A percentile compares a stretch with the other conserved stretches of the same genome.
Evolutionary conservation across 2,329 filamentous ascomycete genomes (phyloP).

Genomic region (Sphaerulina populicola): DNA sequence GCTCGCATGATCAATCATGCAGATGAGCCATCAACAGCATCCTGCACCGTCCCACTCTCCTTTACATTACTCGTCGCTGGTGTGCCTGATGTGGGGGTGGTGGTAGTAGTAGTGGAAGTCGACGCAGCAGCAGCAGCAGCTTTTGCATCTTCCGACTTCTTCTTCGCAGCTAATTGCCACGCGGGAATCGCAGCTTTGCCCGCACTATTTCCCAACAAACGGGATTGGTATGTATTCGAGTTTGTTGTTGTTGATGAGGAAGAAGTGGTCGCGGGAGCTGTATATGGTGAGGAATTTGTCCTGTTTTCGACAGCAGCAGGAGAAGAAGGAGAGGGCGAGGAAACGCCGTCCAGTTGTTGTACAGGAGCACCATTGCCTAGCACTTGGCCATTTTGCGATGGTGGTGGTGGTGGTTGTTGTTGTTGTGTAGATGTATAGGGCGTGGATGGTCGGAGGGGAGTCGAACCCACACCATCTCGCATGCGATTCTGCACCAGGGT

Average conservation of each 20-base stretch:
- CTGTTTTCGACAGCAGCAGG: slow-evolving; percentile 18
- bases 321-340: neutral
- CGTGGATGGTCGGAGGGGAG: slow-evolving; percentile 11
- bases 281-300: slow-evolving; percentile 16
- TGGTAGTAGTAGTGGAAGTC: too few species aligned
- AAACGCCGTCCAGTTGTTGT: slow-evolving; percentile 8
- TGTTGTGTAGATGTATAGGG: slow-evolving; percentile 17
- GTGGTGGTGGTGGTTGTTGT: slow-evolving; percentile 1
- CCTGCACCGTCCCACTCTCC: slow-evolving; percentile 23
- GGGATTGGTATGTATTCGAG: slow-evolving; percentile 22
- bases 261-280: slow-evolving; percentile 12
- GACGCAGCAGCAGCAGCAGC: slow-evolving; percentile 30
- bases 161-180: slow-evolving; percentile 47
- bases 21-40: slow-evolving; percentile 12
- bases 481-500: slow-evolving; percentile 65
- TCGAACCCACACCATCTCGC: slow-evolving; percentile 17
- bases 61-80: slow-evolving; percentile 8
- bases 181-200: slow-evolving; percentile 42
- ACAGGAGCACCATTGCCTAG: slow-evolving; percentile 13
- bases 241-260: slow-evolving; percentile 1
- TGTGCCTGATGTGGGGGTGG: slow-evolving; percentile 6
- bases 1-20: neutral
- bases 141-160: slow-evolving; percentile 41
- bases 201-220: slow-evolving; percentile 22
- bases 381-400: slow-evolving; percentile 15